Conservation (phyloP, 768 basidiomycete genomes). For the Gloeopeniophorella convolvens region DNA sequence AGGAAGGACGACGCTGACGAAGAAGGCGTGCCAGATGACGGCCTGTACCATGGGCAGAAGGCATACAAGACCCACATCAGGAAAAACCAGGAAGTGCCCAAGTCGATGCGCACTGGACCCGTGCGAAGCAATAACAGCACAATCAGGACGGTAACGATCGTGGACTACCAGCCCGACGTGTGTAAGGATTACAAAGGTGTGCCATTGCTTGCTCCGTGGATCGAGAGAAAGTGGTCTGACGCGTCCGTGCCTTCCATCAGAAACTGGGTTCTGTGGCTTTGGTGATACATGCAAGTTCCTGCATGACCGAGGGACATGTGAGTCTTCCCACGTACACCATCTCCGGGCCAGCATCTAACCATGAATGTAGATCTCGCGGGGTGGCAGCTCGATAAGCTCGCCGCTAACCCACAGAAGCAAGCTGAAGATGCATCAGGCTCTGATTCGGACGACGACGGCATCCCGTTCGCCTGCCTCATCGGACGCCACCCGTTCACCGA, state of each 20-base stretch:
- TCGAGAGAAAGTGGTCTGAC: constrained; percentile 1
- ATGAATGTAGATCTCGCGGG: constrained; percentile 74
- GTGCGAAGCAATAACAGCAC: constrained; percentile 67
- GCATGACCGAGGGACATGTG: constrained; percentile 94
- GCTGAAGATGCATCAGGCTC: constrained; percentile 52
- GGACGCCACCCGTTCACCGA: constrained; percentile 93
- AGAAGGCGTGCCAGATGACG: constrained; percentile 67
- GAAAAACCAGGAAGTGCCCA: constrained; percentile 78
- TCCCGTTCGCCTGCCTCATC: constrained; percentile 98
- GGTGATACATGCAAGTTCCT: constrained; percentile 99
- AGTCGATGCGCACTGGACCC: constrained; percentile 81
- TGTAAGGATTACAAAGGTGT: constrained; percentile 99
- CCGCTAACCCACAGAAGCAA: constrained; percentile 64
- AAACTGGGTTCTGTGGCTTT: constrained; percentile 98
- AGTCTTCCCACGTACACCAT: constrained; percentile 30
- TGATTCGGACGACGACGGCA: constrained; percentile 75
- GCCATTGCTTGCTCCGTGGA: constrained; percentile 25
- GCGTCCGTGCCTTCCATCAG: constrained; percentile 36
- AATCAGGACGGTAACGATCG: constrained; percentile 89
- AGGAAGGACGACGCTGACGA: constrained; percentile 53
- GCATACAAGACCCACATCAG: constrained; percentile 77
- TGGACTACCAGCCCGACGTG: constrained; percentile 98
- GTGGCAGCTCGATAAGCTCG: constrained; percentile 96
- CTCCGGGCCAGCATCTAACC: constrained; percentile 9
- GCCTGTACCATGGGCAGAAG: constrained; percentile 78